phyloP scores from a whole-genome alignment of 2,329 filamentous ascomycete species.

The Penicillium sp. region DNA sequence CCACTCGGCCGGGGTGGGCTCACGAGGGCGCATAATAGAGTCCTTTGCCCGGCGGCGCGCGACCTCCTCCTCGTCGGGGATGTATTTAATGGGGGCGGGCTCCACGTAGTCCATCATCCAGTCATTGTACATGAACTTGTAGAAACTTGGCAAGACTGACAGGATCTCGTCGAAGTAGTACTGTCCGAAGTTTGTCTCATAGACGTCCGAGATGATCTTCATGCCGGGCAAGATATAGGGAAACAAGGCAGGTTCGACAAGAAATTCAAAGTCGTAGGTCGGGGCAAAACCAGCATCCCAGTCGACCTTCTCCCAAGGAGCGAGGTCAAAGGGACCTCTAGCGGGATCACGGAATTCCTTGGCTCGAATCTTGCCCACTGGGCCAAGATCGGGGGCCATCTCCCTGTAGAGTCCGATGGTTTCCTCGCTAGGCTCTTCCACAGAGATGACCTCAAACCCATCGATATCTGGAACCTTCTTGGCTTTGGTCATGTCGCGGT shows the following conservation, averaged over 20 bases:
- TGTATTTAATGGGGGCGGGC: conserved; percentile 31
- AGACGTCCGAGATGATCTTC: conserved; percentile 51
- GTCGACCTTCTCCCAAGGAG: conserved; percentile 24
- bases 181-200: conserved; percentile 51
- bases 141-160: conserved; percentile 53
- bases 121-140: conserved; percentile 58
- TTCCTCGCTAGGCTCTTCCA: conserved; percentile 42
- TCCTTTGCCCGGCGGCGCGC: background rate
- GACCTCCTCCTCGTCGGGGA: background rate
- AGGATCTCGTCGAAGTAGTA: conserved; percentile 55
- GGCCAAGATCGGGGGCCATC: conserved; percentile 38
- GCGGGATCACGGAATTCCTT: conserved; percentile 43
- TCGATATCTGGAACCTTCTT: conserved; percentile 43
- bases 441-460: conserved; percentile 52
- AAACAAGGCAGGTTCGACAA: conserved; percentile 58
- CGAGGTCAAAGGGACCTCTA: conserved; percentile 31
- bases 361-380: conserved; percentile 48
- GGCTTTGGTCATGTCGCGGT: conserved; percentile 33
- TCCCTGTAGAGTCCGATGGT: conserved; percentile 42
- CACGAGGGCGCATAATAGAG: background rate
- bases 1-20: background rate
- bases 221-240: conserved; percentile 55
- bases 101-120: conserved; percentile 60
- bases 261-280: conserved; percentile 46
- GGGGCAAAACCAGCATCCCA: conserved; percentile 17